Evolutionary conservation across 2,329 filamentous ascomycete species (phyloP).

Genomic region (Neofusicoccum ribis): DNA sequence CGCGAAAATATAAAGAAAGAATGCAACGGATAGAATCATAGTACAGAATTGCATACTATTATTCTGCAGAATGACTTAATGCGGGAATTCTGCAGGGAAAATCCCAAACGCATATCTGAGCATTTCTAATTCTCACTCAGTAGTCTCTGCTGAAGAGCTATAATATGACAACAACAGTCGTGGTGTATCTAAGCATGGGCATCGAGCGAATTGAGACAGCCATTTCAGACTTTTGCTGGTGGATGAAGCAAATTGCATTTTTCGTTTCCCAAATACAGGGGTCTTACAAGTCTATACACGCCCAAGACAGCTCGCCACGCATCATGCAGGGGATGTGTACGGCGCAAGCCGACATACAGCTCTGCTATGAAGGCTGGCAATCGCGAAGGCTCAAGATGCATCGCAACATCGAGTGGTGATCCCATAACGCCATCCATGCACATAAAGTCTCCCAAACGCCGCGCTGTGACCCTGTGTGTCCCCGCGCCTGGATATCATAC

Average conservation of each 20-base stretch:
- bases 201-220: too few relatives aligned
- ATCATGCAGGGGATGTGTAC: background rate
- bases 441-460: conserved; percentile 21
- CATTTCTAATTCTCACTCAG: too few relatives aligned
- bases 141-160: too few relatives aligned
- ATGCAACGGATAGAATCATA: too few relatives aligned
- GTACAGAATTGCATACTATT: too few relatives aligned
- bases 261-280: background rate
- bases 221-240: background rate
- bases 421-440: conserved; percentile 21
- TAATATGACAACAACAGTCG: too few relatives aligned
- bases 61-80: too few relatives aligned
- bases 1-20: too few relatives aligned
- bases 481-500: conserved; percentile 10
- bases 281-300: background rate
- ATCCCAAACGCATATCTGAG: too few relatives aligned
- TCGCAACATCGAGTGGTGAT: conserved; percentile 21
- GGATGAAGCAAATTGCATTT: background rate
- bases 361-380: background rate
- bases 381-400: background rate
- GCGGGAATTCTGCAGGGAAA: too few relatives aligned
- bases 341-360: background rate
- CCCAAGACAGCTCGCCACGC: background rate
- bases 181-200: too few relatives aligned
- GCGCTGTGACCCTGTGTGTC: conserved; percentile 20